Conservation (phyloP, 805 yeast genomes). For the Metschnikowia continentalis region DNA sequence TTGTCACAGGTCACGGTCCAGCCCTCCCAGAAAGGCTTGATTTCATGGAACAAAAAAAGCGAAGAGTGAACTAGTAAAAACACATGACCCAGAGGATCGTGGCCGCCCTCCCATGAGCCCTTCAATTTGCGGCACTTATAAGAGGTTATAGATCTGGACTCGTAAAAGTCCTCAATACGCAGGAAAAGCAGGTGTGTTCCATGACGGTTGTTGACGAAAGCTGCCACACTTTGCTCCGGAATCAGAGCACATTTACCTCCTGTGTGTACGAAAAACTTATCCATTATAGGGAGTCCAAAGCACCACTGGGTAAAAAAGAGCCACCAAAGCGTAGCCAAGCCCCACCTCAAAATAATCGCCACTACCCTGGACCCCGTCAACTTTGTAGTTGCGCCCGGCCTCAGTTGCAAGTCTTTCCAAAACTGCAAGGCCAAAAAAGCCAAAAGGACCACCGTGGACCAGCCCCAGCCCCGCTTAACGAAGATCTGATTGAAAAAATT, state of each 20-base stretch:
- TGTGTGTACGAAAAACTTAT: constrained; percentile 66
- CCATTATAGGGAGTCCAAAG: constrained; percentile 86
- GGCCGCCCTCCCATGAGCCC: constrained; percentile 78
- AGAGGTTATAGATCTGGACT: constrained; percentile 26
- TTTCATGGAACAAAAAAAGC: constrained; percentile 62
- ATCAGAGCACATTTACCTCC: constrained; percentile 72
- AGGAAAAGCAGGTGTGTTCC: constrained; percentile 5
- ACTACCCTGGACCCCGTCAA: constrained; percentile 20
- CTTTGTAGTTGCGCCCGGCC: not conserved
- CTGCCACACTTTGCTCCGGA: constrained; percentile 10
- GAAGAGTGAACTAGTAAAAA: constrained; percentile 70
- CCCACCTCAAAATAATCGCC: constrained; percentile 34
- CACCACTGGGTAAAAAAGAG: constrained; percentile 80
- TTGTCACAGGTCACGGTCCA: constrained; percentile 15
- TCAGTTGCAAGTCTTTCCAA: not conserved
- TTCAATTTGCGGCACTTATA: constrained; percentile 41
- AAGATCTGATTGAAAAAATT: constrained; percentile 68
- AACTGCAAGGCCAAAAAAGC: constrained; percentile 24
- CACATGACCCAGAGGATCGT: constrained; percentile 94
- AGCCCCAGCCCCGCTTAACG: constrained; percentile 90
- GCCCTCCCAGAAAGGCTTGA: constrained; percentile 36
- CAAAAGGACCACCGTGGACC: constrained; percentile 53
- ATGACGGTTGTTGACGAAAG: not conserved
- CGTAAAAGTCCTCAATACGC: constrained; percentile 12
- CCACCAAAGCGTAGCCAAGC: constrained; percentile 75